Evolutionary conservation across 179 eudicot genomes (phyloP), one percentile per base, ranked within the genome.

Genomic region (Drosera spatulata): DNA sequence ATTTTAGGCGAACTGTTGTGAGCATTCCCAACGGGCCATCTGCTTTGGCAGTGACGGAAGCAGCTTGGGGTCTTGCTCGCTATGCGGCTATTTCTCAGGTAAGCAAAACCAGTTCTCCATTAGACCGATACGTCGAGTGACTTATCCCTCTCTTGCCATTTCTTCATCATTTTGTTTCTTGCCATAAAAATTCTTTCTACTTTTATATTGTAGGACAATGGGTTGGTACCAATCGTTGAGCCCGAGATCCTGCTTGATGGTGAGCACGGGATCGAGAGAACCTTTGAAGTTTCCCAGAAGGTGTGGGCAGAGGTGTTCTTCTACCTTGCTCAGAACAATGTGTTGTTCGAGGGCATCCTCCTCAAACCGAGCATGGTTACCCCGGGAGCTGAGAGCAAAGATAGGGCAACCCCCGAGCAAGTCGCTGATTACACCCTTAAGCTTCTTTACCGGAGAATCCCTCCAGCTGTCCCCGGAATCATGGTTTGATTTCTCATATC

Each of bases 21-120:
- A 89, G 95, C 89, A 89, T 89, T 84, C 97, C 97, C 68, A 87
- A 87, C n/a, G 97, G 95, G 15, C 95, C 97, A 54, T 87, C 97
- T 59, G 91, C 85, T 54, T 70, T 89, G 77, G 97, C 95, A 15
- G 89, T 89, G 65, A 89, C 87, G 72, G 97, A 89, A 77, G 95
- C 95, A 51, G 95, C 95, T 40, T 87, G 91, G 95, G 97, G 97
- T 43, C 88, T 89, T 52, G 97, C 97, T 50, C 95, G 97, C 68
- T 87, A 89, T 56, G 97, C 95, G 50, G 87, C 95, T 62, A 87
- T 87, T 59, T 70, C 84, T 69, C 96, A 88, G 66, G 96, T 89
- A 80, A 67, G 76, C 46, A 55, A 42, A 56, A 8, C 53, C 8
- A 7, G 33, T 22, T 46, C 11, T 46, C 10, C 11, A 7, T 22